Conservation (phyloP, 1,139 yeast genomes). For the Hansenula lynferdii region DNA sequence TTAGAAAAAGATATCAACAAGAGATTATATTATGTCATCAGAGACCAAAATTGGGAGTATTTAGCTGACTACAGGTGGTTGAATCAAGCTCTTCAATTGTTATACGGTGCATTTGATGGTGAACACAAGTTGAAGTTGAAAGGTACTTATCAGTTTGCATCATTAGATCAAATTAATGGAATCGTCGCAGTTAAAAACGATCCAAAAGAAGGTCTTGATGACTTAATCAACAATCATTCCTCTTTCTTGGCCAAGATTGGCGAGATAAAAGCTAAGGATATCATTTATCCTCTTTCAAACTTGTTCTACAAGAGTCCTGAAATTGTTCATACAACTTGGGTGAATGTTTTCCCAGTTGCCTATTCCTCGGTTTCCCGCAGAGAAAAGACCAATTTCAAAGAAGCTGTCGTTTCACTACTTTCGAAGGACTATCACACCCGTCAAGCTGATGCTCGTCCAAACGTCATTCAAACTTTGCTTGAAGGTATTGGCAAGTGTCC, state of each 20-base stretch:
- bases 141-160: slow-evolving; percentile 51
- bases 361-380: slow-evolving; percentile 69
- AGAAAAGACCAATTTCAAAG: slow-evolving; percentile 78
- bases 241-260: slow-evolving; percentile 44
- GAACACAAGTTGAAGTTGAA: slow-evolving; percentile 42
- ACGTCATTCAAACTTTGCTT: slow-evolving; percentile 78
- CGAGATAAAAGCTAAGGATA: slow-evolving; percentile 48
- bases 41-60: slow-evolving; percentile 97
- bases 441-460: slow-evolving; percentile 83
- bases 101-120: slow-evolving; percentile 71
- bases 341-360: slow-evolving; percentile 75
- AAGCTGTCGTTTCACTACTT: slow-evolving; percentile 70
- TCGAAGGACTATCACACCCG: slow-evolving; percentile 91
- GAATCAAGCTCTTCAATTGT: slow-evolving; percentile 84
- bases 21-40: slow-evolving; percentile 75
- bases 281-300: slow-evolving; percentile 71
- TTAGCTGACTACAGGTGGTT: slow-evolving; percentile 93
- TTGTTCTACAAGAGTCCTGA: slow-evolving; percentile 80
- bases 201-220: slow-evolving; percentile 19
- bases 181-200: slow-evolving; percentile 15
- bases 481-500: slow-evolving; percentile 77
- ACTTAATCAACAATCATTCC: slow-evolving; percentile 46
- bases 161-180: slow-evolving; percentile 38
- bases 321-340: slow-evolving; percentile 83
- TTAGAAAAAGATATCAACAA: slow-evolving; percentile 77